Conservation (phyloP, 192 early-diverging fungal species). For the Podochytrium sp. region DNA sequence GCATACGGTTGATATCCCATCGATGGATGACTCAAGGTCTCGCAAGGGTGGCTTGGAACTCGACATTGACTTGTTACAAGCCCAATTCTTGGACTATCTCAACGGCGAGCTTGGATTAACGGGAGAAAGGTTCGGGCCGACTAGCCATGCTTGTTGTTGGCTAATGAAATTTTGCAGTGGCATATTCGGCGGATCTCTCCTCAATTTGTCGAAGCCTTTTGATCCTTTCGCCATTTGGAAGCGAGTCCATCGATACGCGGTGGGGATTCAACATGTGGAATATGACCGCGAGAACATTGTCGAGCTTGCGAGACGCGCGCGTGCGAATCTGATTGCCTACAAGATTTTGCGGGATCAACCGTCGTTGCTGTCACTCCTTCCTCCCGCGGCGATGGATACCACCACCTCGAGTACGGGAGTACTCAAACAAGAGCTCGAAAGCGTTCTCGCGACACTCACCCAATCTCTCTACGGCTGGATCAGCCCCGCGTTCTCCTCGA, state of each 20-base stretch:
- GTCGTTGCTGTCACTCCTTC: not conserved
- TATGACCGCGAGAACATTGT: conserved; percentile 13
- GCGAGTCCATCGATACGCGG: conserved; percentile 19
- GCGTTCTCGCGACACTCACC: not conserved
- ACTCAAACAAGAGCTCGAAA: not conserved
- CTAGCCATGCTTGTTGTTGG: not conserved
- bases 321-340: not conserved
- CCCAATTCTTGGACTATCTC: conserved; percentile 18
- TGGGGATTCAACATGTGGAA: not conserved
- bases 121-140: not conserved
- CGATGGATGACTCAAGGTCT: too few species aligned
- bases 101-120: conserved; percentile 5
- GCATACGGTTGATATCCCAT: too few species aligned
- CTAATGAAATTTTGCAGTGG: not conserved
- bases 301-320: not conserved
- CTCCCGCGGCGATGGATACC: not conserved
- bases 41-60: not conserved
- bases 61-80: conserved; percentile 17
- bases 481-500: not conserved
- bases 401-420: too few species aligned
- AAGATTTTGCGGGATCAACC: not conserved
- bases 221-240: conserved; percentile 2
- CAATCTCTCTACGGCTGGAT: not conserved
- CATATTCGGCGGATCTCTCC: conserved; percentile 22
- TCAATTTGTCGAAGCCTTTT: not conserved